Percentiles rank a stretch among this genome's conserved stretches.
phyloP scores from a whole-genome alignment of 176 grass and related monocot species.

The Triticum timopheevii region DNA sequence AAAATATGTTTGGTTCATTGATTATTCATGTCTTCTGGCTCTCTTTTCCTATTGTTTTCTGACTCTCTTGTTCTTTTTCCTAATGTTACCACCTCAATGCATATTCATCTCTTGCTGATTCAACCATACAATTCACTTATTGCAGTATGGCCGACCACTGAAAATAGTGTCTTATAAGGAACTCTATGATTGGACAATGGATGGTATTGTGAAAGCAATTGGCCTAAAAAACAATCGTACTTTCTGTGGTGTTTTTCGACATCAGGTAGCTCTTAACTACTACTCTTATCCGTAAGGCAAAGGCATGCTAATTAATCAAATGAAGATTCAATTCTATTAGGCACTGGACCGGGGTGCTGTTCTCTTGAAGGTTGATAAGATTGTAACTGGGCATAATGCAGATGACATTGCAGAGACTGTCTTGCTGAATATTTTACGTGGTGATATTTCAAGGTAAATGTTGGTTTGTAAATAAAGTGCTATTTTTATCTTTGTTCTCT shows the following conservation, averaged over 20 bases:
- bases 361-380: constrained; percentile 81
- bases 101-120: neutral
- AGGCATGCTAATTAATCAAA: neutral
- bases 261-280: constrained; percentile 54
- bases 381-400: constrained; percentile 96
- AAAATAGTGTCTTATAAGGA: constrained; percentile 98
- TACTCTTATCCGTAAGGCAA: neutral
- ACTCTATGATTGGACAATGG: constrained; percentile 96
- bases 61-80: too few species aligned
- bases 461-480: neutral
- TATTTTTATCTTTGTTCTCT: neutral
- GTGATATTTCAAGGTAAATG: constrained; percentile 89
- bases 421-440: constrained; percentile 90
- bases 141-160: constrained; percentile 78
- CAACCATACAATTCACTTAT: constrained; percentile 19
- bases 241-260: constrained; percentile 90
- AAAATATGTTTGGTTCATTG: neutral
- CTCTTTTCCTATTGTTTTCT: too few species aligned
- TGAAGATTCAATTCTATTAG: constrained; percentile 24
- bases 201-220: constrained; percentile 94
- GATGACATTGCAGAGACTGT: constrained; percentile 99
- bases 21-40: too few species aligned
- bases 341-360: constrained; percentile 91
- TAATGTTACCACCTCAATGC: too few species aligned
- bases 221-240: constrained; percentile 94